Evolutionary conservation across 225 moss, liverwort and hornwort genomes (phyloP).

Genomic region (Marchantia paleacea): DNA sequence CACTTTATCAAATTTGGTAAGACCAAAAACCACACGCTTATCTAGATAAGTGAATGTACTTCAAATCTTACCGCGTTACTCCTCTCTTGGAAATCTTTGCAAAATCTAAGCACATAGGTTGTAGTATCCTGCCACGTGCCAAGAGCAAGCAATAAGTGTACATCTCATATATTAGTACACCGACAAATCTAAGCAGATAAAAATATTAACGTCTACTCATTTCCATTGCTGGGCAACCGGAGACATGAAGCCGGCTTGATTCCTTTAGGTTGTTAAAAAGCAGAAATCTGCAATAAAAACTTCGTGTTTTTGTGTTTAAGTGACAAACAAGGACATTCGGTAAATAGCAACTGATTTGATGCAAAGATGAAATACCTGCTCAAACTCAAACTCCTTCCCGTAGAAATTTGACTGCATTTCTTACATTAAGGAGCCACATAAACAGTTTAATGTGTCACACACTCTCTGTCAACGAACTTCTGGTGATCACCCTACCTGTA

Average conservation of each 20-base stretch:
- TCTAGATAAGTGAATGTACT: no score
- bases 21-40: background rate
- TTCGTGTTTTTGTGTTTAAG: no score
- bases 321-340: background rate
- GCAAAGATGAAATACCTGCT: conserved; percentile 13
- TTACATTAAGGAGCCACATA: conserved; percentile 19
- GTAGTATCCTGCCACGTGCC: conserved; percentile 43
- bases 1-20: background rate
- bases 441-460: background rate
- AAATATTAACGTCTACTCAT: background rate
- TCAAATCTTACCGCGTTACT: conserved; percentile 43
- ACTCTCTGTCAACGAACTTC: background rate
- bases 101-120: conserved; percentile 63
- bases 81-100: conserved; percentile 76
- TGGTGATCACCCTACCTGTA: background rate
- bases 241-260: background rate
- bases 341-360: background rate
- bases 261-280: background rate
- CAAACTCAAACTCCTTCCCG: conserved; percentile 31
- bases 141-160: background rate
- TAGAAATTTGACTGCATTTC: conserved; percentile 29
- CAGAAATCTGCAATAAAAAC: background rate
- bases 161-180: no score
- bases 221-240: background rate
- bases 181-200: background rate